phyloP scores from a whole-genome alignment of 129 eudicot genomes.

The Calendula officinalis region DNA sequence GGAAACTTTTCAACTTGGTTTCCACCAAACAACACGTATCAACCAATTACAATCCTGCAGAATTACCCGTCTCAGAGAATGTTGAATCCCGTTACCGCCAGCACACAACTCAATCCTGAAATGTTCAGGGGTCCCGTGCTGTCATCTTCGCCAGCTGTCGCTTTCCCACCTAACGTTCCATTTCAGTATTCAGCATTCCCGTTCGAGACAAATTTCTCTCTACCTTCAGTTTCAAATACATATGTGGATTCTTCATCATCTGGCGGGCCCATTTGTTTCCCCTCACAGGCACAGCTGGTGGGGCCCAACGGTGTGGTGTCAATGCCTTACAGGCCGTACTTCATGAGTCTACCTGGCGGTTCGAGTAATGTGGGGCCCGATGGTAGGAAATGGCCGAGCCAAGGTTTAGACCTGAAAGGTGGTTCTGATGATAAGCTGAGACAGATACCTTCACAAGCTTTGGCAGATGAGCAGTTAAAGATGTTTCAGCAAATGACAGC shows the following conservation, averaged over 20 bases:
- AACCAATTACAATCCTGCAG: conserved; percentile 44
- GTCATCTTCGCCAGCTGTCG: conserved; percentile 39
- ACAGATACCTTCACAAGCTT: conserved; percentile 35
- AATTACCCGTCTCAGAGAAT: conserved; percentile 36
- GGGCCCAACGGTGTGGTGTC: conserved; percentile 49
- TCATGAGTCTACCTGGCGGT: conserved; percentile 55
- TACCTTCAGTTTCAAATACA: conserved; percentile 19
- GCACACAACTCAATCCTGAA: conserved; percentile 10
- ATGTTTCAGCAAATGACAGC: conserved; percentile 43
- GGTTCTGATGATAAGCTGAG: conserved; percentile 55
- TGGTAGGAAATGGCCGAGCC: conserved; percentile 58
- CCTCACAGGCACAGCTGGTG: conserved; percentile 42
- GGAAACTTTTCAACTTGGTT: conserved; percentile 62
- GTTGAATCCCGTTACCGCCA: not conserved
- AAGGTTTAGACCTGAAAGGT: conserved; percentile 74
- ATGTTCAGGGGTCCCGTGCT: conserved; percentile 37
- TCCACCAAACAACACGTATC: conserved; percentile 50
- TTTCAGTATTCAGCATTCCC: conserved; percentile 65
- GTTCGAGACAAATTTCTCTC: conserved; percentile 58
- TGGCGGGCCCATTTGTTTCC: conserved; percentile 53
- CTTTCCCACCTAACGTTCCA: conserved; percentile 36
- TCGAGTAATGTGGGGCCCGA: conserved; percentile 32
- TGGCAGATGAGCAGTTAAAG: conserved; percentile 63
- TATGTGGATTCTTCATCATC: conserved; percentile 42
- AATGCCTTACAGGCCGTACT: conserved; percentile 32